These are phyloP conservation scores for Xylariaceae sp. DNA, from an alignment of 2,329 filamentous ascomycete genomes.

Conservation along the genomic window DNA sequence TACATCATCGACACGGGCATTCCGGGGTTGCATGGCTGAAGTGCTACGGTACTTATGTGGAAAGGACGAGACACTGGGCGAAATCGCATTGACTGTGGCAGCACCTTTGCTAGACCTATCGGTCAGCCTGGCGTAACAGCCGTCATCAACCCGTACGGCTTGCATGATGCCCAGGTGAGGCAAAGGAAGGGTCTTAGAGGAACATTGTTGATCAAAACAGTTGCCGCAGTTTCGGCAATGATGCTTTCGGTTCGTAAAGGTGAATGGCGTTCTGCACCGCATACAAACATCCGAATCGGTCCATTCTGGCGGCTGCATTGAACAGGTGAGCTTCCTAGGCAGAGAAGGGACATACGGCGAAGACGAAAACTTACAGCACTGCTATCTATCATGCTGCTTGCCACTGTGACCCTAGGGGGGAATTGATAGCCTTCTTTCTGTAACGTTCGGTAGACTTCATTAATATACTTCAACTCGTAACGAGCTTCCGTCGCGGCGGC, in stretches of 20 bases:
- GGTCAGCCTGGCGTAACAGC: slow-evolving; percentile 84
- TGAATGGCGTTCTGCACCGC: slow-evolving; percentile 92
- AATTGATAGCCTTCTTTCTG: slow-evolving; percentile 85
- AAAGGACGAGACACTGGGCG: slow-evolving; percentile 40
- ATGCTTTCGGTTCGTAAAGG: slow-evolving; percentile 96
- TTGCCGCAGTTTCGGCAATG: slow-evolving; percentile 97
- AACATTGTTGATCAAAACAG: slow-evolving; percentile 94
- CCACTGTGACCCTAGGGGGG: slow-evolving; percentile 76
- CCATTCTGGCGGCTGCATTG: slow-evolving; percentile 85
- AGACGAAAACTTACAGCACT: slow-evolving; percentile 62
- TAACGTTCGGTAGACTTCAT: slow-evolving; percentile 76
- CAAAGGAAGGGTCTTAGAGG: slow-evolving; percentile 77
- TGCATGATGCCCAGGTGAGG: slow-evolving; percentile 90
- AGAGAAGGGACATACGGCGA: not conserved
- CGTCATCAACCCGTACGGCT: slow-evolving; percentile 90
- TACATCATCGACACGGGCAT: slow-evolving; percentile 78
- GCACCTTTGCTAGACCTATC: slow-evolving; percentile 57
- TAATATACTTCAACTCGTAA: slow-evolving; percentile 76
- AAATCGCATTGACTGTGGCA: slow-evolving; percentile 35
- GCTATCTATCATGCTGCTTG: slow-evolving; percentile 97
- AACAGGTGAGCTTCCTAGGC: slow-evolving; percentile 17
- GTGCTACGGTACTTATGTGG: slow-evolving; percentile 61
- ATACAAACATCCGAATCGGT: slow-evolving; percentile 97
- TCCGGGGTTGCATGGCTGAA: slow-evolving; percentile 75
- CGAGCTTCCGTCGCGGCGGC: slow-evolving; percentile 82